Evolutionary conservation across 2,329 filamentous ascomycete genomes (phyloP), one percentile per base, ranked within the genome.

Genomic region (Fusarium mangiferae): DNA sequence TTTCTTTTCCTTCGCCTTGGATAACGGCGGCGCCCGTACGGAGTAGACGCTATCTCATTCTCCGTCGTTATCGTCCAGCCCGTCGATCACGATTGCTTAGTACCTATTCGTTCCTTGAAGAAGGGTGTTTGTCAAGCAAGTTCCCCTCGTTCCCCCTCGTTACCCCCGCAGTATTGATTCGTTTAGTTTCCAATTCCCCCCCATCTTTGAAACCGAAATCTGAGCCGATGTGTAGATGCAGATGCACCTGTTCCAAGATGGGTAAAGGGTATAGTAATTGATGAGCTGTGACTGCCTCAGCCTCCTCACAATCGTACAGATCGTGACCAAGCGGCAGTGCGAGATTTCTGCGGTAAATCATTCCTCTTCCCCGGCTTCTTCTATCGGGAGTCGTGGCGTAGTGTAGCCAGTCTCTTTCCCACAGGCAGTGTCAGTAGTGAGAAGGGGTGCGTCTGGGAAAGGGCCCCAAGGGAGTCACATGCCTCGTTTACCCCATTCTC

Each of bases 401-500:
- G 8, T 17, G 39, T 33, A 35, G 42, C 26, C 39, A 17, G 33
- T 14, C 30, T 33, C 33, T 33, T 13, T 30, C 33, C 5, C 12
- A 33, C 33, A 33, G 11, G 28, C 28, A n/a, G 15, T 33, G 28
- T 33, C 30, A 14, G 48, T 35, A 49, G 46, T 33, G 30, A 24
- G 42, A 72, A 72, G 73, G 63, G 70, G 70, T 67, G 68, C 66
- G 70, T 68, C 67, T 54, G 55, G 18, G 20, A 30, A 56, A 30
- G 14, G 46, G 20, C 26, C 26, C 44, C 13, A 33, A 24, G n/a
- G 46, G 52, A 57, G 75, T 77, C 75, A 77, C 73, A 77, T 77
- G 68, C 44, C n/a, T 45, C 44, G 30, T 49, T 28, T 26, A 42
- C 30, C 35, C 33, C 38, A 44, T 51, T 46, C 33, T 52, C 33